These are phyloP conservation scores for Lavandula angustifolia DNA, from an alignment of 257 asterid species.

Conservation along the genomic window DNA sequence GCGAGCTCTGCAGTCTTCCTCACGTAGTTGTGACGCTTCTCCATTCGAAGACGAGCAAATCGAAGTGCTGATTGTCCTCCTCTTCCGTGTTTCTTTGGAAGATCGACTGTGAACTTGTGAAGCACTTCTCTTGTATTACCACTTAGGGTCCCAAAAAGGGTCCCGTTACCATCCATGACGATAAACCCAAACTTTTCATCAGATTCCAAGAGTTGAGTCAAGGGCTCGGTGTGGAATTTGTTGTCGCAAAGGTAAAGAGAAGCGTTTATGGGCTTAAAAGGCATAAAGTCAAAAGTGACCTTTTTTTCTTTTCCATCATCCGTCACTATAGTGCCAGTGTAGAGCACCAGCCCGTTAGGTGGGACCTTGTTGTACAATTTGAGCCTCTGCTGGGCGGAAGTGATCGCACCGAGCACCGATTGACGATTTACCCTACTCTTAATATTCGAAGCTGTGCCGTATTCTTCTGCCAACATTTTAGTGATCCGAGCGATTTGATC, in stretches of 20 bases:
- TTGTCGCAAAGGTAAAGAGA: slow-evolving; percentile 67
- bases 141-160: slow-evolving; percentile 63
- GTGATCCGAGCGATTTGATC: slow-evolving; percentile 60
- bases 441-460: slow-evolving; percentile 64
- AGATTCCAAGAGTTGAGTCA: slow-evolving; percentile 55
- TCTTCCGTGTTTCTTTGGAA: slow-evolving; percentile 66
- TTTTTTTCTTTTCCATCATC: slow-evolving; percentile 64
- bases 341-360: slow-evolving; percentile 60
- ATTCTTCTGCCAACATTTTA: slow-evolving; percentile 71
- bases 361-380: slow-evolving; percentile 62
- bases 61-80: slow-evolving; percentile 72
- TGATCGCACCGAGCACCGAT: slow-evolving; percentile 69
- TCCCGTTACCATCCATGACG: slow-evolving; percentile 69
- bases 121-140: slow-evolving; percentile 69
- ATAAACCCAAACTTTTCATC: slow-evolving; percentile 67
- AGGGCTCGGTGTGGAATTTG: slow-evolving; percentile 60
- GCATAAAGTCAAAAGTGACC: slow-evolving; percentile 57
- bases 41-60: slow-evolving; percentile 69
- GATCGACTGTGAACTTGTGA: slow-evolving; percentile 63
- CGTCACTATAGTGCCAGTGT: slow-evolving; percentile 61
- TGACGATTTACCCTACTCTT: slow-evolving; percentile 71
- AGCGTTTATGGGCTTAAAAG: slow-evolving; percentile 64
- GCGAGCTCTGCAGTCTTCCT: slow-evolving; percentile 71
- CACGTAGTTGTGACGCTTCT: slow-evolving; percentile 66
- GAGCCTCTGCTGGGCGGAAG: slow-evolving; percentile 71